Evolutionary conservation across 139 green algal species (phyloP), one percentile per base, ranked within the genome.

Genomic region (Chlamydomonas sp.): DNA sequence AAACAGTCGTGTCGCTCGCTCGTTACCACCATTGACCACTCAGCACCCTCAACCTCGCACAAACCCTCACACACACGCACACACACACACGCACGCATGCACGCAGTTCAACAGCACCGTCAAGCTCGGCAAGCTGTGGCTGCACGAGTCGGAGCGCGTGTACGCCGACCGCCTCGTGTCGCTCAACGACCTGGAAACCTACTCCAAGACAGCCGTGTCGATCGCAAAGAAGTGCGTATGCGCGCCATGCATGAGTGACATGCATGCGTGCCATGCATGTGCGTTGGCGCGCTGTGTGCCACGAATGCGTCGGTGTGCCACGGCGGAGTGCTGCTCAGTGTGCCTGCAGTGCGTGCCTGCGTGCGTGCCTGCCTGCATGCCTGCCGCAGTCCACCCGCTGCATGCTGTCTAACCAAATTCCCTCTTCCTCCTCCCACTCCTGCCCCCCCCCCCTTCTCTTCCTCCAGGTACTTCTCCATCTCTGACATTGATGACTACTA

Each of bases 91-190:
- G n/a, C n/a, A n/a, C n/a, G n/a, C n/a, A n/a, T n/a, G n/a, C n/a
- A n/a, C n/a, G 60, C 73, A 84, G 60, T 90, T 90, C 83, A 87
- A 86, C 81, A 84, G 80, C 74, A 58, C 80, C 30, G 65, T 48
- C 48, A 94, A 93, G 83, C 84, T 90, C 73, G 82, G 80, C 71
- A 86, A 87, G 71, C 79, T 96, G 38, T 96, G 90, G 90, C 84
- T 96, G 67, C 90, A 96, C 73, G 90, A 96, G 82, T 87, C 74
- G 20, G 90, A 94, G 80, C 81, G 90, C 35, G 88, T 93, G 58
- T 96, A 94, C 78, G 83, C 82, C 48, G 84, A 93, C 74, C 77
- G 88, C 50, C 84, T 93, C 28, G 88, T 93, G 5, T 74, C 79
- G 1, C 60, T 75, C 33, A 73, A 81, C 50, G 85, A 95, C 72